Conservation (phyloP, 1,139 yeast genomes). For the Schwanniomyces etchellsii region DNA sequence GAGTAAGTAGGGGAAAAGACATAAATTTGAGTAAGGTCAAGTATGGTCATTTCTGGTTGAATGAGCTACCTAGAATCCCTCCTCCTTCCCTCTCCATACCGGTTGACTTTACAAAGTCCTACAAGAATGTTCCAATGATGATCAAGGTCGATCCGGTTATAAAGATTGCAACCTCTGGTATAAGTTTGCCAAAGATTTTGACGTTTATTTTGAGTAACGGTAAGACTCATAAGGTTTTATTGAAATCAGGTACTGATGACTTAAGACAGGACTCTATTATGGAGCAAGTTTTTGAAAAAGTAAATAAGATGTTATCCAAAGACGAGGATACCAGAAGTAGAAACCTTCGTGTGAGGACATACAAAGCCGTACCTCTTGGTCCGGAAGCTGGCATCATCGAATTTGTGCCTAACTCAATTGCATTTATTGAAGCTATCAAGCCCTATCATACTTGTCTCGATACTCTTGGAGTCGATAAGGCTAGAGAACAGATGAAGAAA, state of each 20-base stretch:
- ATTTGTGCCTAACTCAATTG: slow-evolving; percentile 73
- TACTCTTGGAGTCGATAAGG: slow-evolving; percentile 45
- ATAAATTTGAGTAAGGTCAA: slow-evolving; percentile 31
- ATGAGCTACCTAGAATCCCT: slow-evolving; percentile 50
- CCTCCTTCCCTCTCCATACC: slow-evolving; percentile 58
- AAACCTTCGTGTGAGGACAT: slow-evolving; percentile 65
- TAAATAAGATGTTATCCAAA: slow-evolving; percentile 58
- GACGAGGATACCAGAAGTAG: slow-evolving; percentile 56
- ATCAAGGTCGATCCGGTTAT: slow-evolving; percentile 38
- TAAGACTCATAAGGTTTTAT: slow-evolving; percentile 45
- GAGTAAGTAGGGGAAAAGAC: slow-evolving; percentile 27
- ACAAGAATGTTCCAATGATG: slow-evolving; percentile 47
- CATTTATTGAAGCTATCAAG: slow-evolving; percentile 63
- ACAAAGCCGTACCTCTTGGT: slow-evolving; percentile 86
- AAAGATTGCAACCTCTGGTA: slow-evolving; percentile 68
- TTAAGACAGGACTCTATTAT: slow-evolving; percentile 92
- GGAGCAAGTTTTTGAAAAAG: slow-evolving; percentile 94
- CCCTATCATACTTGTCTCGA: slow-evolving; percentile 49
- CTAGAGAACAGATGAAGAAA: slow-evolving; percentile 60
- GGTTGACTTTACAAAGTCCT: slow-evolving; percentile 39
- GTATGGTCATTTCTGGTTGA: slow-evolving; percentile 54
- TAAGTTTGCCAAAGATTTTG: slow-evolving; percentile 81
- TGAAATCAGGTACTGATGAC: slow-evolving; percentile 89
- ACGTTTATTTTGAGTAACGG: slow-evolving; percentile 56
- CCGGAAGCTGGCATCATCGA: slow-evolving; percentile 86